Conservation (phyloP, 192 early-diverging fungal species). For the Backusella luteola region DNA sequence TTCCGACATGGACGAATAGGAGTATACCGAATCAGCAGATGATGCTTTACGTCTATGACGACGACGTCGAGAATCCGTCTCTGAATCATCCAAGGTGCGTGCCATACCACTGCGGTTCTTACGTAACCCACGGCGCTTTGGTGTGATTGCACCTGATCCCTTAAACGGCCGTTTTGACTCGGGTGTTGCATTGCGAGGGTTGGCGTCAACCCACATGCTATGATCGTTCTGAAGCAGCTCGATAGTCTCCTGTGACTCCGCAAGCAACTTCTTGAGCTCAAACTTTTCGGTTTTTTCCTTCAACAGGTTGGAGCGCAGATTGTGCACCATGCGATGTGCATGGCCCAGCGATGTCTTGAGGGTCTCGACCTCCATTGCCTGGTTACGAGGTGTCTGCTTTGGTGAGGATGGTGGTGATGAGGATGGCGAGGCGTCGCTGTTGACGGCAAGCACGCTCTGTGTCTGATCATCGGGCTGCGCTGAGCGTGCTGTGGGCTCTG, state of each 20-base stretch:
- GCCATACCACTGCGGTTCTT: background rate
- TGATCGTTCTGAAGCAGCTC: conserved; percentile 50
- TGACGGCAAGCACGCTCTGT: background rate
- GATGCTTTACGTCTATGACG: background rate
- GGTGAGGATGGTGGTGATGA: conserved; percentile 28
- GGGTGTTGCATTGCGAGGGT: background rate
- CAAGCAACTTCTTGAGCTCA: conserved; percentile 52
- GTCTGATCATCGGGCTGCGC: background rate
- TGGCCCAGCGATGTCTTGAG: conserved; percentile 36
- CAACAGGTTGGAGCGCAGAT: conserved; percentile 49
- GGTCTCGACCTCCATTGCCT: conserved; percentile 37
- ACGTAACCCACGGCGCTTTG: background rate
- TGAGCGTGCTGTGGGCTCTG: background rate
- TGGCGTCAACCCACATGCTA: conserved; percentile 28
- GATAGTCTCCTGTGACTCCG: conserved; percentile 56
- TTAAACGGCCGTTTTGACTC: background rate
- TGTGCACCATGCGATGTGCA: conserved; percentile 54
- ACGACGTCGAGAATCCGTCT: background rate
- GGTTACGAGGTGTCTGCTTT: conserved; percentile 21
- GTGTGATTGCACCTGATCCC: background rate
- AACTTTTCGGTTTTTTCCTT: conserved; percentile 56
- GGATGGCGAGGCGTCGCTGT: background rate
- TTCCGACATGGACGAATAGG: conserved; percentile 4
- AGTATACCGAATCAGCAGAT: background rate
- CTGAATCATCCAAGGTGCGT: background rate